phyloP scores from a whole-genome alignment of 371 early-diverging fungal species.

The Ordospora colligata region DNA sequence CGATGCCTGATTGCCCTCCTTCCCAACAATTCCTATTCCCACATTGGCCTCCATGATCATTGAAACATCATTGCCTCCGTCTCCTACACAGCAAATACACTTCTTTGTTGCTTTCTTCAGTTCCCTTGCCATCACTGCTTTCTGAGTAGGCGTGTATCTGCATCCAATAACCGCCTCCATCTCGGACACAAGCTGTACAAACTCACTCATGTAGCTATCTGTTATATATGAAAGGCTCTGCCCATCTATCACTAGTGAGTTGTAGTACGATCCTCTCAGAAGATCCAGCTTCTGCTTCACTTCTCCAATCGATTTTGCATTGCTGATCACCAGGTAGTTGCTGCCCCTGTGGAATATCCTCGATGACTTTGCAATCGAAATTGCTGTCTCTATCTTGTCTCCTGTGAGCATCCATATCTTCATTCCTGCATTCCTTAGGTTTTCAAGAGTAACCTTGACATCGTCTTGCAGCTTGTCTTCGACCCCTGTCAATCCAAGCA shows the following conservation, averaged over 20 bases:
- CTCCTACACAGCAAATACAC: conserved; percentile 81
- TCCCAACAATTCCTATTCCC: conserved; percentile 93
- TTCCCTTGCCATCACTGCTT: conserved; percentile 81
- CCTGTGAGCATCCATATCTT: conserved; percentile 99
- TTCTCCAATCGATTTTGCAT: conserved; percentile 32
- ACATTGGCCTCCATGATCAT: conserved; percentile 96
- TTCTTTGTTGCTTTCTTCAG: conserved; percentile 70
- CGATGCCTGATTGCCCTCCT: conserved; percentile 92
- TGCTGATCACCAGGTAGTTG: conserved; percentile 43
- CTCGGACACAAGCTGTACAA: conserved; percentile 69
- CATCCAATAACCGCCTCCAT: conserved; percentile 83
- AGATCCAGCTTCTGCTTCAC: conserved; percentile 29
- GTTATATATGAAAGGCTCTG: conserved; percentile 72
- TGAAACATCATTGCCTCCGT: conserved; percentile 96
- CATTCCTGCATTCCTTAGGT: conserved; percentile 82
- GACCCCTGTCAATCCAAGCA: conserved; percentile 92
- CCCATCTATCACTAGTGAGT: conserved; percentile 87
- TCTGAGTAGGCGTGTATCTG: conserved; percentile 94
- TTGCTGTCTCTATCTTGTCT: conserved; percentile 98
- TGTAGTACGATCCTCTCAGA: conserved; percentile 36
- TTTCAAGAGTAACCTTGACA: conserved; percentile 78
- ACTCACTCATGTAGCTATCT: conserved; percentile 68
- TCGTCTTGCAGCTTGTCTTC: conserved; percentile 93
- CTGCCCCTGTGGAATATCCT: conserved; percentile 69
- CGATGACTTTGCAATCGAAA: conserved; percentile 81